Conservation (phyloP, 192 early-diverging fungal species). For the Coemansia guatemalensis region DNA sequence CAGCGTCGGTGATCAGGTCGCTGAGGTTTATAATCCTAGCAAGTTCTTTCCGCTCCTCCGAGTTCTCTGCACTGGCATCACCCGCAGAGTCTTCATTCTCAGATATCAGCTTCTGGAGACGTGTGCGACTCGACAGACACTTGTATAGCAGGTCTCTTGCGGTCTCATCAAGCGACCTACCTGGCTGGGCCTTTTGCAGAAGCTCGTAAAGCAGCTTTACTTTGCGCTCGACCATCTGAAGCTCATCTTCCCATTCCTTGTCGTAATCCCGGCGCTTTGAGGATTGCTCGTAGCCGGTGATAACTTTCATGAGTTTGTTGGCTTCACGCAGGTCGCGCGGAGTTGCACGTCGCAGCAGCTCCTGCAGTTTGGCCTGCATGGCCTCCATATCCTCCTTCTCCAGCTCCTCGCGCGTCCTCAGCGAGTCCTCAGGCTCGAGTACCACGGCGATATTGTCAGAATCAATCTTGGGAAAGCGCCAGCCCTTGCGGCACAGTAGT, state of each 20-base stretch:
- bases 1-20: constrained; percentile 40
- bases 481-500: constrained; percentile 83
- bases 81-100: constrained; percentile 21
- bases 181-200: constrained; percentile 67
- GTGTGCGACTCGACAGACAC: constrained; percentile 37
- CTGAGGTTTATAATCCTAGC: constrained; percentile 44
- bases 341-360: constrained; percentile 90
- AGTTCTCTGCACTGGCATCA: constrained; percentile 8
- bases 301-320: constrained; percentile 96
- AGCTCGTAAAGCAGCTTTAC: constrained; percentile 77
- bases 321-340: constrained; percentile 93
- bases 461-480: constrained; percentile 49
- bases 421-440: constrained; percentile 51
- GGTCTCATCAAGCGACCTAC: constrained; percentile 47
- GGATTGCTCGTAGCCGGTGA: constrained; percentile 89
- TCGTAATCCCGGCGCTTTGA: constrained; percentile 71
- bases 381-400: constrained; percentile 87
- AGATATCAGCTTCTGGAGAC: constrained; percentile 41
- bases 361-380: constrained; percentile 83
- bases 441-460: constrained; percentile 38
- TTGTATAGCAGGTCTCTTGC: constrained; percentile 35
- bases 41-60: constrained; percentile 25
- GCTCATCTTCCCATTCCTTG: constrained; percentile 73
- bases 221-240: constrained; percentile 79
- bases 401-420: constrained; percentile 93